Evolutionary conservation across 257 asterid species (phyloP), one percentile per base, ranked within the genome.

Genomic region (Asclepias syriaca): DNA sequence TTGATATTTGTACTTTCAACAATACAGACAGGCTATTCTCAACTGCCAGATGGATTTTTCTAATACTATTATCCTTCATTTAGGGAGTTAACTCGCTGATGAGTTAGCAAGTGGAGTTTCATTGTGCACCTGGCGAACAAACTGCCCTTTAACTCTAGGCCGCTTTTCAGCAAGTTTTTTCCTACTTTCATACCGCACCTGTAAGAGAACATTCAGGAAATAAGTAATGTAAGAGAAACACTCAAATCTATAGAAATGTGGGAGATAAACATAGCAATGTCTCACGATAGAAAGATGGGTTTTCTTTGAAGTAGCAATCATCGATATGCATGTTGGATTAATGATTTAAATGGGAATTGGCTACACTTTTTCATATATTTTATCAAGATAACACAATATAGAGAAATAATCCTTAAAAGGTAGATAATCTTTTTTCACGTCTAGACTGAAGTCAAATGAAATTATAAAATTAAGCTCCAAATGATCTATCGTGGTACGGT

Each of bases 121-220:
- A 59, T 80, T 74, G 45, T 78, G 82, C 39, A 61, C 71, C 63
- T 88, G 96, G 12, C 97, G 93, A 79, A 92, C 92, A 77, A 92
- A 92, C 71, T 92, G 97, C 27, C 97, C 97, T 75, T 88, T 92
- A 70, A 92, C 89, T 54, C 97, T 84, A 8, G 96, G 97, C 3
- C 97, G 84, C 74, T 90, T 88, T 79, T 92, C 96, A n/a, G 96
- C 97, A 70, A 92, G 92, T 77, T 88, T 89, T 75, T 90, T 85
- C 68, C 97, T 85, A 78, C 96, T 92, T 77, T 92, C 97, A 19
- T 92, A 92, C 24, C 96, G 70, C 66, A 92, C 97, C 97, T 92
- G 83, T 48, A 40, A 21, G 50, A 21, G 50, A 66, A 77, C 79
- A 70, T 21, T 43, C 59, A 21, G 63, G 19, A 58, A 39, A n/a